A percentile compares a stretch with the other conserved stretches of the same genome.
phyloP scores from a whole-genome alignment of 1,284 basidiomycete genomes.

The Cryptococcus sp. region DNA sequence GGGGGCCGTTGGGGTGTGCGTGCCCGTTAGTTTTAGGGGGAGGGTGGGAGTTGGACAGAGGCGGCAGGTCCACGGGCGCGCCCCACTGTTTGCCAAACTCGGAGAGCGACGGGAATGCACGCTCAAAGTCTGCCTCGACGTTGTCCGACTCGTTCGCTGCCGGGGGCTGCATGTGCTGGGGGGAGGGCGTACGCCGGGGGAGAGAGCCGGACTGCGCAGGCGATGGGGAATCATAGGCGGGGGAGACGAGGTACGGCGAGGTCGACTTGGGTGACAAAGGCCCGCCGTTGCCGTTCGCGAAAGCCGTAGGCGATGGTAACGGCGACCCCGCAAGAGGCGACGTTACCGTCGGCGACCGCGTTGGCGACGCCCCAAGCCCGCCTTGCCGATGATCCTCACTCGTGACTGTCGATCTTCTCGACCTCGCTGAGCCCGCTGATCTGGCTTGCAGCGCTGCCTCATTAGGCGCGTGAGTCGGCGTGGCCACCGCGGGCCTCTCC shows the following conservation, averaged over 20 bases:
- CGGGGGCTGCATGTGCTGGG: neutral
- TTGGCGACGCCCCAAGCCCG: no score
- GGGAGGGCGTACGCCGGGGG: neutral
- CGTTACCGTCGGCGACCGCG: no score
- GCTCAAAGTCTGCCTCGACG: slow-evolving; percentile 36
- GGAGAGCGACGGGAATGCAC: slow-evolving; percentile 44
- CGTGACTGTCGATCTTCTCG: no score
- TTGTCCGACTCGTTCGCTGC: slow-evolving; percentile 13
- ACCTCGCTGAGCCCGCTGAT: neutral
- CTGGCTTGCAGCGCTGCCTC: no score
- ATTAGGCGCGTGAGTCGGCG: no score
- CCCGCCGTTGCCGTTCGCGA: neutral
- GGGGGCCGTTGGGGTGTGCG: neutral
- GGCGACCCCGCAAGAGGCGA: neutral
- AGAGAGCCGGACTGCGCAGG: slow-evolving; percentile 5
- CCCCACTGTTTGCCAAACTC: slow-evolving; percentile 46
- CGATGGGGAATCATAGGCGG: slow-evolving; percentile 1
- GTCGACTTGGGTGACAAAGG: neutral
- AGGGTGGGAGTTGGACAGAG: slow-evolving; percentile 3
- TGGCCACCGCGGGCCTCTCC: no score
- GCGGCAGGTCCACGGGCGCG: slow-evolving; percentile 4
- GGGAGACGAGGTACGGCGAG: neutral
- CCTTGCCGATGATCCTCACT: no score
- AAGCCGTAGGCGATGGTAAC: neutral
- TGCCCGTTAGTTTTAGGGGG: neutral